These are phyloP conservation scores for Zymoseptoria pseudotritici DNA, from an alignment of 2,329 filamentous ascomycete species.

Conservation along the genomic window DNA sequence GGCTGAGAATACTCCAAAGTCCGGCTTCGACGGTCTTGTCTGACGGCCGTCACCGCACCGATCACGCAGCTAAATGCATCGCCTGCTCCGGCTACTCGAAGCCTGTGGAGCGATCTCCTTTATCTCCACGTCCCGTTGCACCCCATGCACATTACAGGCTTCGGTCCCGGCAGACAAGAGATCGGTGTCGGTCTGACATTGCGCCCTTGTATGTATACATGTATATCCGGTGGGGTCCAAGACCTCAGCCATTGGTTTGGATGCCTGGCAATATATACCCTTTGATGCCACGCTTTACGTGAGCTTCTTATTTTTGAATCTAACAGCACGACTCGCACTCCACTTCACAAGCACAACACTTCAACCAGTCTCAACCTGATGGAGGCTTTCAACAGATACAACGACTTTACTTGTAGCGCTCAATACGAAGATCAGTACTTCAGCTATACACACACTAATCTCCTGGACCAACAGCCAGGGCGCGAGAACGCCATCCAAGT, in stretches of 20 bases:
- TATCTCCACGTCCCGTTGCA: not conserved
- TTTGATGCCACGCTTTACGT: not conserved
- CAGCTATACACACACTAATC: conserved; percentile 27
- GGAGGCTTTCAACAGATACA: conserved; percentile 47
- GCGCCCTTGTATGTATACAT: not conserved
- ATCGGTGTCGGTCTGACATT: not conserved
- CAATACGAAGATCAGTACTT: conserved; percentile 44
- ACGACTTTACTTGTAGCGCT: conserved; percentile 42
- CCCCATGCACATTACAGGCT: not conserved
- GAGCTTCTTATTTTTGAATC: not conserved
- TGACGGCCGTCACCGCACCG: not conserved
- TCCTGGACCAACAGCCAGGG: conserved; percentile 23
- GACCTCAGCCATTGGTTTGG: not conserved
- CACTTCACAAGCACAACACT: not conserved
- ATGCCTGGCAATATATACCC: not conserved
- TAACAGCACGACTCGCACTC: not conserved
- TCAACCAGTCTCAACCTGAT: conserved; percentile 8
- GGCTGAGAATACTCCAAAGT: not conserved
- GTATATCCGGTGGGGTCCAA: not conserved
- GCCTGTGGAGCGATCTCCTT: not conserved
- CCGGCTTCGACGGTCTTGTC: not conserved
- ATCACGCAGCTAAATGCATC: not conserved
- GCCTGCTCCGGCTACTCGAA: not conserved
- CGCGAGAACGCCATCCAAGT: not conserved
- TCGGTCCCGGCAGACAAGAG: not conserved